Conservation (phyloP, 345 rosid genomes). For the Linum tenue region DNA sequence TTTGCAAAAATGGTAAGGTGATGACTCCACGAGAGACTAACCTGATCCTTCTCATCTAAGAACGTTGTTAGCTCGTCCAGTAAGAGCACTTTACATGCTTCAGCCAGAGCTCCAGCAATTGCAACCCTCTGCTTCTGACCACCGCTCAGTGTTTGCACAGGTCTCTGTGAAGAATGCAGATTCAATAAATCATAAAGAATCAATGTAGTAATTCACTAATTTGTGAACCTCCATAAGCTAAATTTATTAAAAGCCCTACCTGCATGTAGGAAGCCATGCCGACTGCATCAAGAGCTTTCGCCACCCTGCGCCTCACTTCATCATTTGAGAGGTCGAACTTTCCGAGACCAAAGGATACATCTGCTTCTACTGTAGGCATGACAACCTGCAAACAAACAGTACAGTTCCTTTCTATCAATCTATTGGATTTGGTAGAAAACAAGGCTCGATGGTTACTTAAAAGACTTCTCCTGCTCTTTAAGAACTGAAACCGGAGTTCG, state of each 20-base stretch:
- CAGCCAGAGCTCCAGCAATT: conserved; percentile 94
- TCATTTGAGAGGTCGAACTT: conserved; percentile 43
- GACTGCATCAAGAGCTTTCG: conserved; percentile 60
- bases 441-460: not conserved
- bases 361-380: conserved; percentile 95
- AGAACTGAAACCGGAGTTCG: not conserved
- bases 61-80: conserved; percentile 94
- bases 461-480: not conserved
- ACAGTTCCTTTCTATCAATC: not conserved
- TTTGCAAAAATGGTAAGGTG: not conserved
- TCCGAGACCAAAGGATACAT: conserved; percentile 91
- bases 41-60: conserved; percentile 84
- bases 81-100: conserved; percentile 75
- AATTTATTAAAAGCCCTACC: conserved; percentile 22
- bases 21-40: conserved; percentile 7
- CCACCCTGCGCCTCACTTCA: conserved; percentile 59
- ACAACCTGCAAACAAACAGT: conserved; percentile 48
- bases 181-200: conserved; percentile 2
- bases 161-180: conserved; percentile 45
- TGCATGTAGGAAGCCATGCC: conserved; percentile 62
- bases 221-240: not conserved
- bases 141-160: conserved; percentile 92
- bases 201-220: not conserved
- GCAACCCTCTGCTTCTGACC: conserved; percentile 97
- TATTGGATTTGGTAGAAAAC: not conserved